Percentiles rank a stretch among this genome's conserved stretches.
Conservation (phyloP, 1,284 basidiomycete genomes). For the Ganoderma boninense region DNA sequence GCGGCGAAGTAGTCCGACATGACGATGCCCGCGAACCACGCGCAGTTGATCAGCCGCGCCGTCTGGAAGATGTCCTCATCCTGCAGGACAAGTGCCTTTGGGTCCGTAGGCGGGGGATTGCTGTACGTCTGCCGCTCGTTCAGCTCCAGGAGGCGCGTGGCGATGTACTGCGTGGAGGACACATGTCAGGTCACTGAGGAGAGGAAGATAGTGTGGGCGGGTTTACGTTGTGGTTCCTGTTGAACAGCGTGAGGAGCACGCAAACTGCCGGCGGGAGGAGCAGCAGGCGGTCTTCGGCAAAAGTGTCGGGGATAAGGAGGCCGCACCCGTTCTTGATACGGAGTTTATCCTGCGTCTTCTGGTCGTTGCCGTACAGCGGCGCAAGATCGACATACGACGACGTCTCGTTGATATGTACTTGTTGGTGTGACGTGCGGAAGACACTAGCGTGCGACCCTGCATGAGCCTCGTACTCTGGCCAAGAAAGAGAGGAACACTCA, state of each 20-base stretch:
- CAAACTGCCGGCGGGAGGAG: slow-evolving; percentile 82
- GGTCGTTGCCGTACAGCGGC: slow-evolving; percentile 79
- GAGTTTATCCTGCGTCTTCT: slow-evolving; percentile 68
- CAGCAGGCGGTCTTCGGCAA: slow-evolving; percentile 82
- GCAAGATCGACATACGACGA: slow-evolving; percentile 89
- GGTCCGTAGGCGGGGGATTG: slow-evolving; percentile 52
- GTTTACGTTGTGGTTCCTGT: slow-evolving; percentile 85
- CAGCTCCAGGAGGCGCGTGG: slow-evolving; percentile 77
- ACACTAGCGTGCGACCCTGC: slow-evolving; percentile 49
- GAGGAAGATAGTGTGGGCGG: not conserved
- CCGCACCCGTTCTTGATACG: slow-evolving; percentile 73
- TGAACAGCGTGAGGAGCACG: slow-evolving; percentile 81
- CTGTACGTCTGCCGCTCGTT: slow-evolving; percentile 74
- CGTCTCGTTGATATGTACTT: slow-evolving; percentile 82
- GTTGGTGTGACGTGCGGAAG: slow-evolving; percentile 74
- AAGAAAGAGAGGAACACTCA: slow-evolving; percentile 36
- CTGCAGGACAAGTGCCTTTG: slow-evolving; percentile 55
- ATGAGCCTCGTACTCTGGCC: not conserved
- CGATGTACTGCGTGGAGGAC: slow-evolving; percentile 69
- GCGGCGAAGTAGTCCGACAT: slow-evolving; percentile 82
- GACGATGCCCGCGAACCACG: slow-evolving; percentile 77
- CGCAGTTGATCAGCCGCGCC: slow-evolving; percentile 78
- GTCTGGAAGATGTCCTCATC: slow-evolving; percentile 88
- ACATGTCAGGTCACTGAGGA: not conserved
- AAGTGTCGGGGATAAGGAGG: slow-evolving; percentile 71